Evolutionary conservation across 129 eudicot genomes (phyloP).

Genomic region (Tanacetum coccineum): DNA sequence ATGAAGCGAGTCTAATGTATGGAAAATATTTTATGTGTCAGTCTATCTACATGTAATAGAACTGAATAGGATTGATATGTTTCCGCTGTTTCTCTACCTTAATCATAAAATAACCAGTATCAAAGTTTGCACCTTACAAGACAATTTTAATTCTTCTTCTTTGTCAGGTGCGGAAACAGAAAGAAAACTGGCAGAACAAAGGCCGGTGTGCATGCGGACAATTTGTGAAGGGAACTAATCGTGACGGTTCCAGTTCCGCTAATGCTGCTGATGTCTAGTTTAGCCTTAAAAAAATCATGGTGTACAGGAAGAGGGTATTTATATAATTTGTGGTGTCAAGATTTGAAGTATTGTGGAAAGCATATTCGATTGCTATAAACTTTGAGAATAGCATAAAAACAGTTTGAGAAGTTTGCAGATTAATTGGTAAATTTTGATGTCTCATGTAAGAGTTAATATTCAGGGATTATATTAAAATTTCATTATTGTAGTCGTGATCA

Average conservation of each 20-base stretch:
- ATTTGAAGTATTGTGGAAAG: background rate
- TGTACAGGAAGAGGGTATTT: slow-evolving; percentile 26
- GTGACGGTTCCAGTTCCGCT: slow-evolving; percentile 43
- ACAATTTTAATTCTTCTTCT: background rate
- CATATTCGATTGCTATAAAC: slow-evolving; percentile 12
- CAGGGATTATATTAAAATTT: background rate
- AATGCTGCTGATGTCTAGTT: slow-evolving; percentile 38
- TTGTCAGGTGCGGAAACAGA: slow-evolving; percentile 52
- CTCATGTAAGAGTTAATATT: background rate
- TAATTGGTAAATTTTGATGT: background rate
- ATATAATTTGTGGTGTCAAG: slow-evolving; percentile 23
- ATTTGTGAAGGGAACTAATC: slow-evolving; percentile 42
- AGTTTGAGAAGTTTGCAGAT: background rate
- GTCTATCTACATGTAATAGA: background rate
- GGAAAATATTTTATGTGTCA: background rate
- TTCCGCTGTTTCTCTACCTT: background rate
- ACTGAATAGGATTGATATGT: background rate
- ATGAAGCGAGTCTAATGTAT: background rate
- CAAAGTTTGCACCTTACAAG: background rate
- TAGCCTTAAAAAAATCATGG: background rate
- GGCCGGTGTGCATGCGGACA: slow-evolving; percentile 71
- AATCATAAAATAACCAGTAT: background rate
- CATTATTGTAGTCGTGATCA: background rate
- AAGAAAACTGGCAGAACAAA: slow-evolving; percentile 60
- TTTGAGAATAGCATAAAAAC: slow-evolving; percentile 3